A percentile compares a stretch with the other conserved stretches of the same genome.
These are phyloP conservation scores for Mortierella sp. DNA, from an alignment of 371 early-diverging fungal genomes.

Conservation along the genomic window DNA sequence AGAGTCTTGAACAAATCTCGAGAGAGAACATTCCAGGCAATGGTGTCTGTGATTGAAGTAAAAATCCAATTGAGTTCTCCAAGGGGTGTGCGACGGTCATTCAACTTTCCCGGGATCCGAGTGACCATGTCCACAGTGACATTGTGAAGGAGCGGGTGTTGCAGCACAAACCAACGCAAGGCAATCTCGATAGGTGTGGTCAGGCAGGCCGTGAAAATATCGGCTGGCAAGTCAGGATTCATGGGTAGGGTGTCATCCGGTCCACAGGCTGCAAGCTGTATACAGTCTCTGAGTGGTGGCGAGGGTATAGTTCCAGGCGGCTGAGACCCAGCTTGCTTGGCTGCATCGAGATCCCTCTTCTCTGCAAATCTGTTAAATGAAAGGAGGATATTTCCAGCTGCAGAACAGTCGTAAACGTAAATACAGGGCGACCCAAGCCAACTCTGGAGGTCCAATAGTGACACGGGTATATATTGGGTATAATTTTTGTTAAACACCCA, in stretches of 20 bases:
- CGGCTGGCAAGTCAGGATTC: conserved; percentile 96
- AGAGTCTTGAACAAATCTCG: conserved; percentile 91
- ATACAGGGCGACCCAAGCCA: conserved; percentile 97
- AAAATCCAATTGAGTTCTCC: conserved; percentile 99
- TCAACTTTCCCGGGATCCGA: conserved; percentile 89
- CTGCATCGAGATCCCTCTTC: conserved; percentile 84
- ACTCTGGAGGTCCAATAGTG: conserved; percentile 89
- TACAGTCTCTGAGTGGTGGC: conserved; percentile 84
- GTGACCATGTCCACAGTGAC: conserved; percentile 89
- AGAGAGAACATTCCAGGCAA: conserved; percentile 97
- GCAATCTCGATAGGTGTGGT: conserved; percentile 98
- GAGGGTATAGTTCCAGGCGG: conserved; percentile 51
- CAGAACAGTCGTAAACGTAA: conserved; percentile 96
- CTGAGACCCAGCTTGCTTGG: conserved; percentile 36
- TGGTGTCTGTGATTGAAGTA: conserved; percentile 98
- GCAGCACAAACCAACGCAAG: conserved; percentile 90
- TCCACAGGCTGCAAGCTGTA: conserved; percentile 95
- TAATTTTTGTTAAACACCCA: conserved; percentile 98
- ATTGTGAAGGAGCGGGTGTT: conserved; percentile 82
- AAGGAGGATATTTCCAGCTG: conserved; percentile 91
- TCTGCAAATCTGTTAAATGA: conserved; percentile 92
- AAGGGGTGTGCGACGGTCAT: conserved; percentile 92
- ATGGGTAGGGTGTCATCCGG: conserved; percentile 90
- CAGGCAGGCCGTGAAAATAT: conserved; percentile 95
- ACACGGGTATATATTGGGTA: conserved; percentile 98